Percentiles rank a stretch among this genome's conserved stretches.
phyloP scores from a whole-genome alignment of 2,329 filamentous ascomycete species.

The Tolypocladium tropicale region DNA sequence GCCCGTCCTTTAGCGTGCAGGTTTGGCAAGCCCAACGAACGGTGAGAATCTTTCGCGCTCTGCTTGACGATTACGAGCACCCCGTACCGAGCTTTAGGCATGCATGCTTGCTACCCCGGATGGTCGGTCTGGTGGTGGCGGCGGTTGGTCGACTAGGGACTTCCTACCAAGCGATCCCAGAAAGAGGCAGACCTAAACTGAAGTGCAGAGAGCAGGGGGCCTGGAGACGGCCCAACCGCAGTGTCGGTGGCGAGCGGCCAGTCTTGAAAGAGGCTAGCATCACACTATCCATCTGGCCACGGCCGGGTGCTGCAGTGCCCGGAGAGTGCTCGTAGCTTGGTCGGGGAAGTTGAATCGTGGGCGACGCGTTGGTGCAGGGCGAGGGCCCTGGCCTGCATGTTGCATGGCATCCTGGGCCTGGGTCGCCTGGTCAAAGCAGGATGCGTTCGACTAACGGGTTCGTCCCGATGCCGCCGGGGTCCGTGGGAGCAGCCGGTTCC shows the following conservation, averaged over 20 bases:
- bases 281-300: neutral
- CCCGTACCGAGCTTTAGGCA: no score
- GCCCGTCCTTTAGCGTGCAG: neutral
- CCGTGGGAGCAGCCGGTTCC: conserved; percentile 9
- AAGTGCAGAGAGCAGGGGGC: neutral
- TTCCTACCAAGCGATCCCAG: neutral
- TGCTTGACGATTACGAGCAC: neutral
- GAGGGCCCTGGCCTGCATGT: neutral
- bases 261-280: conserved; percentile 2
- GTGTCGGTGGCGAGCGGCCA: conserved; percentile 4
- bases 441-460: conserved; percentile 4
- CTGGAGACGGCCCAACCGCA: conserved; percentile 3
- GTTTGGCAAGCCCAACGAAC: neutral
- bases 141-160: neutral
- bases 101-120: neutral
- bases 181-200: neutral
- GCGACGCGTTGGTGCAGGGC: neutral
- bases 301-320: neutral
- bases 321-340: neutral
- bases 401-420: no score
- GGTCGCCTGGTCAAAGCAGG: neutral
- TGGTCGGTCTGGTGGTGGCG: neutral
- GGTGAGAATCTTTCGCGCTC: neutral
- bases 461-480: conserved; percentile 6
- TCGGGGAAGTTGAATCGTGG: neutral